Conservation (phyloP, 176 grass and related monocot species). For the Paspalum notatum region DNA sequence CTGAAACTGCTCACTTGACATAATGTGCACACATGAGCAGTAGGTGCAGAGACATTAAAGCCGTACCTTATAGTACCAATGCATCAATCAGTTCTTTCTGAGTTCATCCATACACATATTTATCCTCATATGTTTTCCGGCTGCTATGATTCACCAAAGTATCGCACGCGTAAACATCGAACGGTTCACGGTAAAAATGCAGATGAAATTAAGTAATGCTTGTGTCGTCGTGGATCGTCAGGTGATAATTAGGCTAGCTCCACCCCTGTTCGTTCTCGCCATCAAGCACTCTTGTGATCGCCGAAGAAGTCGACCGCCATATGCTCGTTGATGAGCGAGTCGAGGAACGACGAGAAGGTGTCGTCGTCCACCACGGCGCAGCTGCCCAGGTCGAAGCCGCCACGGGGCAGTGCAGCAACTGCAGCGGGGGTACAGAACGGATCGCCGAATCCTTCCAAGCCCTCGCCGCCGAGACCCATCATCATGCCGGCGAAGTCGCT, state of each 20-base stretch:
- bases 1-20: background rate
- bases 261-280: conserved; percentile 15
- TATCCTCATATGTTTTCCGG: background rate
- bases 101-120: background rate
- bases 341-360: conserved; percentile 64
- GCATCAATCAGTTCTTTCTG: background rate
- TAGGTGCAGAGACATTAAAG: conserved; percentile 43
- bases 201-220: background rate
- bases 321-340: conserved; percentile 54
- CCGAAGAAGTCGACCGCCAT: conserved; percentile 9
- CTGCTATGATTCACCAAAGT: background rate
- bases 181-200: background rate
- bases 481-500: conserved; percentile 22
- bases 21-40: conserved; percentile 23
- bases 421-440: background rate
- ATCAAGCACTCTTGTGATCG: conserved; percentile 7
- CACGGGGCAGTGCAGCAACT: background rate
- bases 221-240: too few relatives aligned
- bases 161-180: background rate
- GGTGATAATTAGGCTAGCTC: background rate
- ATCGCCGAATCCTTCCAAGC: conserved; percentile 32
- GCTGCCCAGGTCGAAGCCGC: conserved; percentile 26
- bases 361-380: conserved; percentile 43
- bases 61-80: background rate
- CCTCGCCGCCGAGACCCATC: conserved; percentile 27